Percentiles rank a stretch among this genome's conserved stretches.
phyloP scores from a whole-genome alignment of 768 basidiomycete genomes.

The Lentinula sp. region DNA sequence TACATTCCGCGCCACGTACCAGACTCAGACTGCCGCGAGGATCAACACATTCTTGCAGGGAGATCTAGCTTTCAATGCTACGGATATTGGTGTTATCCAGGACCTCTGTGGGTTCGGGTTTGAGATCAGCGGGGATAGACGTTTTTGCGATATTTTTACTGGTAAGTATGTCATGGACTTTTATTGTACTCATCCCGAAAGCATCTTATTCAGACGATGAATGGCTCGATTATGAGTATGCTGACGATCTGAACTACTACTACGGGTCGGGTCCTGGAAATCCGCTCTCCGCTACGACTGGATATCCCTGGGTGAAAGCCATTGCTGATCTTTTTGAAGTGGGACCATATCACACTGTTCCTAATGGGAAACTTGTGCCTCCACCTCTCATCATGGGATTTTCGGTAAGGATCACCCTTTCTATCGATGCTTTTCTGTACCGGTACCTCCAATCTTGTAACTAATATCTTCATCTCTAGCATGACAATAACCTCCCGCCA shows the following conservation, averaged over 20 bases:
- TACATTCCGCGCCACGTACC: constrained; percentile 27
- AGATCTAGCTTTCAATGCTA: constrained; percentile 20
- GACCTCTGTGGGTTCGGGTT: constrained; percentile 37
- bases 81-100: constrained; percentile 35
- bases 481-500: constrained; percentile 39
- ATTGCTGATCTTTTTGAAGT: constrained; percentile 28
- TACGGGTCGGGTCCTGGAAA: constrained; percentile 43
- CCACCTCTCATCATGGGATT: constrained; percentile 36
- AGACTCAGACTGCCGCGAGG: constrained; percentile 23
- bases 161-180: constrained; percentile 13
- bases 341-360: constrained; percentile 19
- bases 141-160: constrained; percentile 34
- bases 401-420: constrained; percentile 23
- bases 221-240: constrained; percentile 40
- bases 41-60: constrained; percentile 31
- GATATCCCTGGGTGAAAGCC: constrained; percentile 33
- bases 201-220: constrained; percentile 22
- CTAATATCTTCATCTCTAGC: constrained; percentile 27
- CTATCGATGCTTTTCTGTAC: constrained; percentile 7
- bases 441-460: constrained; percentile 8
- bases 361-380: constrained; percentile 24
- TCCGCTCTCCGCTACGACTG: constrained; percentile 31
- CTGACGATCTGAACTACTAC: constrained; percentile 39
- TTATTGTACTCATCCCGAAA: constrained; percentile 2
- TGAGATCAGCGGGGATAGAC: constrained; percentile 29